Conservation (phyloP, 306 rosid genomes). For the Vigna hirtella region DNA sequence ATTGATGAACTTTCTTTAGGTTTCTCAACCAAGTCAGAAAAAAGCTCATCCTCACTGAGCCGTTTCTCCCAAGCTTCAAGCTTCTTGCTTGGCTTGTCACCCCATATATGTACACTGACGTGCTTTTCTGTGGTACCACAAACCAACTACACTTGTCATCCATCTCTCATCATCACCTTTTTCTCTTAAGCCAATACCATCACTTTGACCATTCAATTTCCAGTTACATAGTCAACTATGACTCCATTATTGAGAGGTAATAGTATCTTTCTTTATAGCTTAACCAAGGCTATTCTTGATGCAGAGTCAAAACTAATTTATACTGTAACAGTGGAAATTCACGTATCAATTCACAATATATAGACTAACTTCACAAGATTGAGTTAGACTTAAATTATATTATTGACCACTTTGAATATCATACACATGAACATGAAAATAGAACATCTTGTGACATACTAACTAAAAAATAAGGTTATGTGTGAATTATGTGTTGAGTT, state of each 20-base stretch:
- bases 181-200: slow-evolving; percentile 33
- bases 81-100: slow-evolving; percentile 48
- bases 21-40: slow-evolving; percentile 41
- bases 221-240: slow-evolving; percentile 32
- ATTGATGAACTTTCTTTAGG: slow-evolving; percentile 43
- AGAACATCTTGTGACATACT: neutral
- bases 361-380: too few relatives aligned
- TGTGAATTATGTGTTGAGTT: neutral
- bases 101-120: slow-evolving; percentile 28
- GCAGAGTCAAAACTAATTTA: neutral
- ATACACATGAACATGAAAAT: neutral
- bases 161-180: slow-evolving; percentile 34
- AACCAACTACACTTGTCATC: slow-evolving; percentile 38
- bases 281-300: neutral
- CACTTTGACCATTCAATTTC: slow-evolving; percentile 45
- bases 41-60: slow-evolving; percentile 31
- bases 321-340: too few relatives aligned
- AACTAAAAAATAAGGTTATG: neutral
- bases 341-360: too few relatives aligned
- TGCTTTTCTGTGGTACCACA: slow-evolving; percentile 41
- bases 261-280: neutral
- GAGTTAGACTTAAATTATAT: too few relatives aligned
- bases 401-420: neutral
- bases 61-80: slow-evolving; percentile 40
- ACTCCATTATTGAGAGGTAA: slow-evolving; percentile 39